A percentile compares a stretch with the other conserved stretches of the same genome.
phyloP scores from a whole-genome alignment of 208 protist species.

The Lotmaria passim region DNA sequence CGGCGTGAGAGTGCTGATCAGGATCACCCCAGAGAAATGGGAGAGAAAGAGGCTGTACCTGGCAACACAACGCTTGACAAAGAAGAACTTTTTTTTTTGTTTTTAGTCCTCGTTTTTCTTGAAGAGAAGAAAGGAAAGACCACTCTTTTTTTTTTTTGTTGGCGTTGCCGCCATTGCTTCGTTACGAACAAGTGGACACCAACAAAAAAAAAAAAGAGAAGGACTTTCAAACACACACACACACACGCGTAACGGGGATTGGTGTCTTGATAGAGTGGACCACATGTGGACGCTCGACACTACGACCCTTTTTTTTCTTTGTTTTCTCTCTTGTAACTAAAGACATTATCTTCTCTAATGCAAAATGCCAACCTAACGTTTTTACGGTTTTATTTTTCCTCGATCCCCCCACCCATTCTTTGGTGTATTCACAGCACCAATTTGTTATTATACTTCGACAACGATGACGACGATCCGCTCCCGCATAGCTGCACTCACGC shows the following conservation, averaged over 20 bases:
- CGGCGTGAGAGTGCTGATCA: constrained; percentile 16
- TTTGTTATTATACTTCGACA: constrained; percentile 14
- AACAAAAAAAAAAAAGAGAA: constrained; percentile 13
- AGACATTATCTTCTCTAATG: constrained; percentile 20
- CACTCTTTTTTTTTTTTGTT: too few relatives aligned
- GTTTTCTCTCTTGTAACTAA: constrained; percentile 32
- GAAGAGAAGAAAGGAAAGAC: constrained; percentile 8
- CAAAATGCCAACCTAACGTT: constrained; percentile 10
- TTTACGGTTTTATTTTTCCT: constrained; percentile 17
- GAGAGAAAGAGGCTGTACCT: not conserved
- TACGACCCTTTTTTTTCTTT: constrained; percentile 24
- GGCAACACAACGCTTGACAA: not conserved
- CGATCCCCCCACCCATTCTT: constrained; percentile 13
- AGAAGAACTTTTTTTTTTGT: not conserved
- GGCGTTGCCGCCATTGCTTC: not conserved
- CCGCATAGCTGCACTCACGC: not conserved
- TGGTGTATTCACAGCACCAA: not conserved
- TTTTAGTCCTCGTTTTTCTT: too few relatives aligned
- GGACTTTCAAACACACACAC: constrained; percentile 1
- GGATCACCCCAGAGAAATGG: constrained; percentile 12
- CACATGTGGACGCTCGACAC: constrained; percentile 1
- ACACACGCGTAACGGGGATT: not conserved
- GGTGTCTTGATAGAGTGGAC: constrained; percentile 1
- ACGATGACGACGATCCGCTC: constrained; percentile 4
- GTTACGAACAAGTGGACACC: not conserved